Evolutionary conservation across 2,329 filamentous ascomycete species (phyloP).

Genomic region (Ophiostoma piceae): DNA sequence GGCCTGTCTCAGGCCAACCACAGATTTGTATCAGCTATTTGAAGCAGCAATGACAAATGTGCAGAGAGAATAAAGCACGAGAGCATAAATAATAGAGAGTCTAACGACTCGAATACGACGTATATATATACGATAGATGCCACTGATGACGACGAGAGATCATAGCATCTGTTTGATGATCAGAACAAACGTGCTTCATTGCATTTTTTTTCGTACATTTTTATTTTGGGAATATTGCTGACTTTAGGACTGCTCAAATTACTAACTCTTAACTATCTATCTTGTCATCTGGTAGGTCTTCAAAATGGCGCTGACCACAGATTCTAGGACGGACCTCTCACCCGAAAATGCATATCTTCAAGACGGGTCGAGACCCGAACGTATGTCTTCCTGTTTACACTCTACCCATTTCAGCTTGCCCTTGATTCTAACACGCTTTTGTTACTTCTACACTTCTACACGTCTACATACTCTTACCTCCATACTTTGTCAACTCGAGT

Average conservation of each 20-base stretch:
- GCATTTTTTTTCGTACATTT: too few relatives aligned
- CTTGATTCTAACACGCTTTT: neutral
- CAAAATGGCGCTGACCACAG: neutral
- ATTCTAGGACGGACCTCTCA: neutral
- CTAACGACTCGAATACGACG: neutral
- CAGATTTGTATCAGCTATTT: neutral
- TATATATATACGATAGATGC: constrained; percentile 3
- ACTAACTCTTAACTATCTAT: neutral
- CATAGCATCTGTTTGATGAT: neutral
- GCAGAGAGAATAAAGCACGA: neutral
- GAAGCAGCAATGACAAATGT: neutral
- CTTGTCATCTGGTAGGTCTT: neutral
- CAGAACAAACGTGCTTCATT: neutral
- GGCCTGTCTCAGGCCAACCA: constrained; percentile 5
- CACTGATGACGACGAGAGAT: neutral
- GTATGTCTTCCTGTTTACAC: neutral
- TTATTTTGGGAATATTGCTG: neutral
- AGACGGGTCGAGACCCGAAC: neutral
- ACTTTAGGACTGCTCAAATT: neutral
- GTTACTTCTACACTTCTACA: neutral
- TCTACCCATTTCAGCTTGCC: neutral
- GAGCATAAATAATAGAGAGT: neutral
- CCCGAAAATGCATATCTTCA: neutral
- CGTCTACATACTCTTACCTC: neutral
- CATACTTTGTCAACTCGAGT: neutral